A percentile compares a stretch with the other conserved stretches of the same genome.
These are phyloP conservation scores for Erysimum cheiri DNA, from an alignment of 441 rosid species.

Conservation along the genomic window DNA sequence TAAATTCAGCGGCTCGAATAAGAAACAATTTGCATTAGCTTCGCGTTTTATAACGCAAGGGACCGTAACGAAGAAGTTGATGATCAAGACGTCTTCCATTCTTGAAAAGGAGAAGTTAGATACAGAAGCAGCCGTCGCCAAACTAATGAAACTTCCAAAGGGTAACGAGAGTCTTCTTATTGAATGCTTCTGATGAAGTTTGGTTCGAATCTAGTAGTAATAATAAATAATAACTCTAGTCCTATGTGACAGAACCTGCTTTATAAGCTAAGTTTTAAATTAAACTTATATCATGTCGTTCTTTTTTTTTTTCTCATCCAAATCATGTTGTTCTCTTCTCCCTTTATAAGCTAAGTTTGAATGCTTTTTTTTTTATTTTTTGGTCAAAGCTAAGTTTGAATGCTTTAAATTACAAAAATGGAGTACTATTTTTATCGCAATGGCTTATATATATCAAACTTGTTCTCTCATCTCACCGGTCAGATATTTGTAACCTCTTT, in stretches of 20 bases:
- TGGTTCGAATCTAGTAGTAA: background rate
- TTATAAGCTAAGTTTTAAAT: background rate
- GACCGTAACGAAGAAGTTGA: background rate
- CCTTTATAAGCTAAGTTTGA: too few species aligned
- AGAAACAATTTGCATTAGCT: constrained; percentile 1
- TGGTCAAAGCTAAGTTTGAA: background rate
- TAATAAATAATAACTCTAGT: too few species aligned
- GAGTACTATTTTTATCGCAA: background rate
- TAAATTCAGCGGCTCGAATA: constrained; percentile 1
- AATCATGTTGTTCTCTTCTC: background rate
- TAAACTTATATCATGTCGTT: too few species aligned
- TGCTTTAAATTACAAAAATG: background rate
- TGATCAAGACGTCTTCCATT: background rate
- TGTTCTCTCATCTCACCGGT: constrained; percentile 7
- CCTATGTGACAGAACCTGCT: too few species aligned
- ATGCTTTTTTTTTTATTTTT: too few species aligned
- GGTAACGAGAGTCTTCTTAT: background rate
- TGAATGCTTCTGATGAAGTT: background rate
- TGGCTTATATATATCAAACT: background rate
- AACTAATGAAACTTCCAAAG: constrained; percentile 12
- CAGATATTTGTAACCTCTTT: constrained; percentile 10
- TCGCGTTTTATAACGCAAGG: constrained; percentile 19
- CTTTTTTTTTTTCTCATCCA: too few species aligned
- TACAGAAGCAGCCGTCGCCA: background rate
- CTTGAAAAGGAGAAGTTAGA: background rate